These are phyloP conservation scores for Colletotrichum acutatum DNA, from an alignment of 2,329 filamentous ascomycete genomes.

Conservation along the genomic window DNA sequence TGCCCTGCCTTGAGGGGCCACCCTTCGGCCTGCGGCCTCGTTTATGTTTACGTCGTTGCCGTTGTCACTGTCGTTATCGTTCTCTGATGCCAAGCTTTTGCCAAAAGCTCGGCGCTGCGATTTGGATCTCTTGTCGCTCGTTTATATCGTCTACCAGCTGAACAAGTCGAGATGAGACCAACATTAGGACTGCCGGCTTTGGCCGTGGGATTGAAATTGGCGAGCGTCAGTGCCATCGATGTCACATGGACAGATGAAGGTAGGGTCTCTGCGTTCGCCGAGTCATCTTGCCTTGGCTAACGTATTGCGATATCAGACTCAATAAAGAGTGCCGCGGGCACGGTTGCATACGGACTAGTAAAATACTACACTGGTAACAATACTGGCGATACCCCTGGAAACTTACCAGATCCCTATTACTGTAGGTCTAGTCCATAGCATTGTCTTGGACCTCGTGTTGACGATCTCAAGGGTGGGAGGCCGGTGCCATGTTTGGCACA, in stretches of 20 bases:
- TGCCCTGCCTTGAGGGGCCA: slow-evolving; percentile 1
- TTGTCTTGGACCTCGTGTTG: slow-evolving; percentile 49
- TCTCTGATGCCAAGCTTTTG: slow-evolving; percentile 8
- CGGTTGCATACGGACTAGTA: slow-evolving; percentile 49
- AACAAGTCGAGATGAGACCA: slow-evolving; percentile 13
- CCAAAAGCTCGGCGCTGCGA: background rate
- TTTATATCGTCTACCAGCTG: background rate
- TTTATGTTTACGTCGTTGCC: background rate
- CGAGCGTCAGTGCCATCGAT: slow-evolving; percentile 11
- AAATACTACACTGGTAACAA: slow-evolving; percentile 64
- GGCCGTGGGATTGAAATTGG: slow-evolving; percentile 11
- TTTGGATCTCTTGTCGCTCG: background rate
- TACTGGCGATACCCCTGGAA: slow-evolving; percentile 67
- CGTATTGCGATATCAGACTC: background rate
- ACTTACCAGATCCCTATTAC: slow-evolving; percentile 69
- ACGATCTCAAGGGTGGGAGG: slow-evolving; percentile 71
- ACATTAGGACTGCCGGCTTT: background rate
- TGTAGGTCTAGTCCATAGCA: slow-evolving; percentile 40
- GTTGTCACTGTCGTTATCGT: background rate
- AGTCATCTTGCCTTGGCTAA: background rate
- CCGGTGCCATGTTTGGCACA: slow-evolving; percentile 76
- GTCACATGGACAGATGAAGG: slow-evolving; percentile 19
- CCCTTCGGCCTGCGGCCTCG: background rate
- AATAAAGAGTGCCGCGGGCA: slow-evolving; percentile 52
- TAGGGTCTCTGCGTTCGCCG: background rate